These are phyloP conservation scores for Meyerozyma smithsonii DNA, from an alignment of 1,139 yeast species.

Conservation along the genomic window DNA sequence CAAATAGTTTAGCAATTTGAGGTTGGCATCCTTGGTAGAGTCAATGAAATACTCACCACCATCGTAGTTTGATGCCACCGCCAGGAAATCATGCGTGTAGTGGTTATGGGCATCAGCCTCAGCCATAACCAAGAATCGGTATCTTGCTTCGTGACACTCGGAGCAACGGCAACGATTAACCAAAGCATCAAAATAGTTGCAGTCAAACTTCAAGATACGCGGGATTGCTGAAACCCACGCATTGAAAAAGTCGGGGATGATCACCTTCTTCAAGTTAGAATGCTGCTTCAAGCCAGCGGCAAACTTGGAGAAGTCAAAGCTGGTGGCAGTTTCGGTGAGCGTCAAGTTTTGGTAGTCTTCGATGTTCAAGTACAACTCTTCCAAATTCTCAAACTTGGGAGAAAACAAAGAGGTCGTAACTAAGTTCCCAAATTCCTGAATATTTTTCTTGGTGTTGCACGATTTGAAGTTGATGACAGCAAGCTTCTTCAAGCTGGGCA, in stretches of 20 bases:
- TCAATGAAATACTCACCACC: conserved; percentile 4
- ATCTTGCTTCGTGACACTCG: conserved; percentile 15
- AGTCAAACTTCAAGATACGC: conserved; percentile 5
- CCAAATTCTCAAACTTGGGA: conserved; percentile 12
- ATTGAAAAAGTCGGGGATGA: conserved; percentile 24
- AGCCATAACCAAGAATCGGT: conserved; percentile 13
- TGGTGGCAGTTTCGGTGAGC: conserved; percentile 1
- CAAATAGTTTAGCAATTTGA: conserved; percentile 17
- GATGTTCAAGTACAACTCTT: conserved; percentile 18
- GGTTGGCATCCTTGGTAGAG: conserved; percentile 9
- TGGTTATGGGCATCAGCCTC: conserved; percentile 15
- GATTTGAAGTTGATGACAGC: conserved; percentile 23
- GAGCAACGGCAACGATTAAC: conserved; percentile 19
- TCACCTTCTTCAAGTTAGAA: conserved; percentile 12
- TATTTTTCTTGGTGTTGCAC: conserved; percentile 14
- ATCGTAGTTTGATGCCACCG: conserved; percentile 5
- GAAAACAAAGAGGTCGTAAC: conserved; percentile 8
- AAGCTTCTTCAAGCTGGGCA: conserved; percentile 14
- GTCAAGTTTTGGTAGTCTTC: conserved; percentile 18
- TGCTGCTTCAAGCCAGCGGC: background rate
- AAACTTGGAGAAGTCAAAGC: conserved; percentile 1
- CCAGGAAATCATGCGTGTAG: conserved; percentile 16
- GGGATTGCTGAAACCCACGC: conserved; percentile 19
- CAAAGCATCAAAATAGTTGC: conserved; percentile 14
- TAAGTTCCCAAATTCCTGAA: conserved; percentile 17